Conservation (phyloP, 176 grass and related monocot genomes). For the Ensete ventricosum region DNA sequence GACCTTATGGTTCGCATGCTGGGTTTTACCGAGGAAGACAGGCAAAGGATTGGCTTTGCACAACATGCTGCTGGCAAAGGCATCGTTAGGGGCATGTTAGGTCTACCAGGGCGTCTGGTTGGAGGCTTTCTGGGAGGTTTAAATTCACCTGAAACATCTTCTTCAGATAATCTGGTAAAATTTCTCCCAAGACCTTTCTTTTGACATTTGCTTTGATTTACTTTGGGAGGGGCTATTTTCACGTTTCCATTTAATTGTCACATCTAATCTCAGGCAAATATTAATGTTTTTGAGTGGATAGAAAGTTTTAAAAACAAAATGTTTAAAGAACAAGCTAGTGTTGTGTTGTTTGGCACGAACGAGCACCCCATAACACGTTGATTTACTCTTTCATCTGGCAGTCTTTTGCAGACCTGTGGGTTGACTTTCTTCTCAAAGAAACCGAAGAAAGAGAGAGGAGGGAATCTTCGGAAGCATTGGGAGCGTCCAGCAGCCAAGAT, state of each 20-base stretch:
- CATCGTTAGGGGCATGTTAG: slow-evolving; percentile 75
- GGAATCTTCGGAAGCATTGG: slow-evolving; percentile 41
- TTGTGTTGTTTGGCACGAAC: neutral
- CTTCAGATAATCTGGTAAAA: slow-evolving; percentile 53
- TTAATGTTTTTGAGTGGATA: too few relatives aligned
- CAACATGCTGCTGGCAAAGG: slow-evolving; percentile 67
- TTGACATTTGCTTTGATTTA: neutral
- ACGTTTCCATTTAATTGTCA: neutral
- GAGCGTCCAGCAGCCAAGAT: slow-evolving; percentile 17
- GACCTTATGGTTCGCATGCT: slow-evolving; percentile 94
- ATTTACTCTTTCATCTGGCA: slow-evolving; percentile 20
- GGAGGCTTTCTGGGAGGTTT: slow-evolving; percentile 60
- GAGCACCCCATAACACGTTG: too few relatives aligned
- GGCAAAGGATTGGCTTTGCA: slow-evolving; percentile 75
- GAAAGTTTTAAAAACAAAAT: too few relatives aligned
- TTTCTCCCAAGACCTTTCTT: neutral
- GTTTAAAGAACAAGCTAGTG: too few relatives aligned
- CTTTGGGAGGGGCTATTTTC: too few relatives aligned
- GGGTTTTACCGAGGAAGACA: slow-evolving; percentile 94
- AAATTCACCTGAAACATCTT: slow-evolving; percentile 32
- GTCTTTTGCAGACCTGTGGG: slow-evolving; percentile 89
- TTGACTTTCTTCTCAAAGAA: slow-evolving; percentile 97
- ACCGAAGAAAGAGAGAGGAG: slow-evolving; percentile 90
- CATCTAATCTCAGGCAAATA: too few relatives aligned
- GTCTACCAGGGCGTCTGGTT: slow-evolving; percentile 66